Evolutionary conservation across 2,329 filamentous ascomycete genomes (phyloP).

Genomic region (Fusarium denticulatum): DNA sequence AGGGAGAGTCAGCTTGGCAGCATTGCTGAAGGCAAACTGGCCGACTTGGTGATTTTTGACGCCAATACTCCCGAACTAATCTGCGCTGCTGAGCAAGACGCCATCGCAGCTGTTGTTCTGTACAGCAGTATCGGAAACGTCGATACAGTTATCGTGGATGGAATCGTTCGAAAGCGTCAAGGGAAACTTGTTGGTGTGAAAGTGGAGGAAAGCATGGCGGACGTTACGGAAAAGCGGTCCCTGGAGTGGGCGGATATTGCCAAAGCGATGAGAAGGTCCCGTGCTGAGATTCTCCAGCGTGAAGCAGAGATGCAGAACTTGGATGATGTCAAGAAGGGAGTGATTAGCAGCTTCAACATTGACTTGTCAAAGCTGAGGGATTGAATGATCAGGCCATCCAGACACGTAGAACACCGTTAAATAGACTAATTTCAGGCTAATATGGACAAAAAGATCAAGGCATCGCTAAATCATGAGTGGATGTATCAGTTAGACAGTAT

Average conservation of each 20-base stretch:
- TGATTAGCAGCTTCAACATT: not conserved
- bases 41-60: constrained; percentile 4
- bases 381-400: not conserved
- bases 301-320: not conserved
- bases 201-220: not conserved
- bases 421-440: not conserved
- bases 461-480: fast-evolving
- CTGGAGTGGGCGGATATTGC: not conserved
- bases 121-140: constrained; percentile 12
- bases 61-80: not conserved
- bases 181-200: not conserved
- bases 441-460: fast-evolving
- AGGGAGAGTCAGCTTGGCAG: not conserved
- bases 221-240: not conserved
- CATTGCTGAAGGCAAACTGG: not conserved
- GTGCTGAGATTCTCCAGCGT: not conserved
- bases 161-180: not conserved
- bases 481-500: fast-evolving
- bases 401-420: not conserved
- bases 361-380: not conserved
- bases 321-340: not conserved
- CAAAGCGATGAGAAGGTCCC: not conserved
- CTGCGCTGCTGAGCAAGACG: constrained; percentile 3
- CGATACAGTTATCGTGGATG: constrained; percentile 1
- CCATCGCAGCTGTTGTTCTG: not conserved